Conservation (phyloP, 2,329 filamentous ascomycete species). For the Trichoderma arundinaceum region DNA sequence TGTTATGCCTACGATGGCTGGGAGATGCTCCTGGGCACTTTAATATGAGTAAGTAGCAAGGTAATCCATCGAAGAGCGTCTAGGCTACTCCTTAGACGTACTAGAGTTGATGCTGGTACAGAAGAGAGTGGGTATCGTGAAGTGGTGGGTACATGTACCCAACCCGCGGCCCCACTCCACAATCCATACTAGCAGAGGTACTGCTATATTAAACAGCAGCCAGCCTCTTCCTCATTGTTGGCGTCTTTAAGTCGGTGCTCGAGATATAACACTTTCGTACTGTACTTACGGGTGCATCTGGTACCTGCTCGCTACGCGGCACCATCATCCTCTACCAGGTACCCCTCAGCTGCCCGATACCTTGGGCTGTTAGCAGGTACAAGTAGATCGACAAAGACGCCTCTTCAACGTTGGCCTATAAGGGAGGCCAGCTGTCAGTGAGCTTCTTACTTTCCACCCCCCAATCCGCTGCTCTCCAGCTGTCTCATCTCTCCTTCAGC, state of each 20-base stretch:
- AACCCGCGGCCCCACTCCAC: constrained; percentile 17
- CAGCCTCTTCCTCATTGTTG: constrained; percentile 14
- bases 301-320: background rate
- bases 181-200: background rate
- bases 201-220: background rate
- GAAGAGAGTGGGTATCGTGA: background rate
- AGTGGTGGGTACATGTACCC: constrained; percentile 18
- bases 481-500: background rate
- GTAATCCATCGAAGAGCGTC: background rate
- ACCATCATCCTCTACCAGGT: no score
- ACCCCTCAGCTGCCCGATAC: background rate
- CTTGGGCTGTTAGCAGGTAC: background rate
- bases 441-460: constrained; percentile 3
- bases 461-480: constrained; percentile 1
- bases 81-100: background rate
- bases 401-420: background rate
- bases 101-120: constrained; percentile 11
- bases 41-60: background rate
- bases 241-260: background rate
- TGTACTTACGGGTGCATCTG: background rate
- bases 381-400: background rate
- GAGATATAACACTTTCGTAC: background rate
- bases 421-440: constrained; percentile 4
- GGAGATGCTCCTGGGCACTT: background rate
- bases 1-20: background rate